Base-by-base conservation (phyloP, 192 early-diverging fungal genomes). In the Podochytrium sp. region DNA sequence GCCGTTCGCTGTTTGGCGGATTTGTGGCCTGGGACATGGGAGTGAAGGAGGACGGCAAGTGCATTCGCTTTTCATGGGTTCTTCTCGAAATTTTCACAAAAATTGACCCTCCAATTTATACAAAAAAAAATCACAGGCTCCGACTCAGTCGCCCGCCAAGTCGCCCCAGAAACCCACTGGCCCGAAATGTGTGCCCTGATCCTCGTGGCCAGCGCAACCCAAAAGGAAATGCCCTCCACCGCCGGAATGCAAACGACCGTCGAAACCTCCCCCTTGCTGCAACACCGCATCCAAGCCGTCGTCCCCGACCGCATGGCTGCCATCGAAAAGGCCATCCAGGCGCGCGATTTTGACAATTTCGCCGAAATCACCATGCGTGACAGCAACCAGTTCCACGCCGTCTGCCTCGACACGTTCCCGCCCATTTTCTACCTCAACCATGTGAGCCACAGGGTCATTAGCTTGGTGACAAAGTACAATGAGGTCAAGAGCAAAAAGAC, bases 11-110 rank as follows among this genome's bases (percentile, higher is more conserved):
- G 65, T 94, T 97, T 86, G 98, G 98, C 73, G 98, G 98, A 2
- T 99, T 96, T 83, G 98, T 98, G 7, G 95, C 93, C 7, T 99
- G 98, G 98, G 91, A 97, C 43, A 94, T 94, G 88, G 98, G 98
- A 60, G 32, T 70, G 32, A 71, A 85, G 18, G 80, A 66, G n/a
- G 94, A 98, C 73, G 98, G 66, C 55, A 55, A 50, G 94, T n/a
- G n/a, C n/a, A n/a, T n/a, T n/a, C 83, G 53, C 93, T 95, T 77
- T 55, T 25, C 12, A 1, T 0, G 12, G 29, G 29, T 10, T 25
- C 16, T 29, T 25, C 12, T 14, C 55, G 55, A 25, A 1, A 57
- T n/a, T n/a, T n/a, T n/a, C n/a, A n/a, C n/a, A n/a, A n/a, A n/a
- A n/a, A n/a, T n/a, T n/a, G n/a, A n/a, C n/a, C n/a, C n/a, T n/a